Conservation (phyloP, 768 basidiomycete species). For the Boletus reticuloceps region DNA sequence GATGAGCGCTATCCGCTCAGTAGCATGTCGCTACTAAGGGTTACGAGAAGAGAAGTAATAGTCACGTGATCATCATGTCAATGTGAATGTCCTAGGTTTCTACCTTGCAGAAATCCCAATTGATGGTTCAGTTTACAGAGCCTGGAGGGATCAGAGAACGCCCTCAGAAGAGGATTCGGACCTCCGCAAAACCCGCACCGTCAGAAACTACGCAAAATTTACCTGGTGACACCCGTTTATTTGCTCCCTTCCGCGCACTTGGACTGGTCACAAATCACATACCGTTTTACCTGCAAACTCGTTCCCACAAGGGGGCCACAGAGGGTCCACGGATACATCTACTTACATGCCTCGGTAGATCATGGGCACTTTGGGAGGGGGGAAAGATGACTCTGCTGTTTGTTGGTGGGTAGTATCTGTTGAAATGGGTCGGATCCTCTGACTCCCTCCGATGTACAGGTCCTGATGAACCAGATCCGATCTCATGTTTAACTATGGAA, state of each 20-base stretch:
- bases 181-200: neutral
- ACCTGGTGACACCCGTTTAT: slow-evolving; percentile 45
- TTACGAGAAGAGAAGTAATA: no score
- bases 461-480: slow-evolving; percentile 72
- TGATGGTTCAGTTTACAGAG: slow-evolving; percentile 22
- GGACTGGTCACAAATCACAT: slow-evolving; percentile 90
- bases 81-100: neutral
- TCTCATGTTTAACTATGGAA: slow-evolving; percentile 76
- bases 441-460: slow-evolving; percentile 44
- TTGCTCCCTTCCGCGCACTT: slow-evolving; percentile 94
- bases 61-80: slow-evolving; percentile 11
- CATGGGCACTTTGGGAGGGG: slow-evolving; percentile 97
- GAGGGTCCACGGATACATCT: slow-evolving; percentile 82
- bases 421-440: neutral
- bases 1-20: no score
- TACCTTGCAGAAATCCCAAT: neutral
- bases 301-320: slow-evolving; percentile 79
- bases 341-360: slow-evolving; percentile 80
- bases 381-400: slow-evolving; percentile 90
- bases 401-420: slow-evolving; percentile 62
- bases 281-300: slow-evolving; percentile 84
- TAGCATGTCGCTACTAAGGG: no score
- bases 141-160: slow-evolving; percentile 12
- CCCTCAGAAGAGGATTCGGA: slow-evolving; percentile 26
- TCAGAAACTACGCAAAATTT: neutral